Evolutionary conservation across 495 filamentous ascomycete genomes (phyloP), one percentile per base, ranked within the genome.

Genomic region (Patellaria atrata): DNA sequence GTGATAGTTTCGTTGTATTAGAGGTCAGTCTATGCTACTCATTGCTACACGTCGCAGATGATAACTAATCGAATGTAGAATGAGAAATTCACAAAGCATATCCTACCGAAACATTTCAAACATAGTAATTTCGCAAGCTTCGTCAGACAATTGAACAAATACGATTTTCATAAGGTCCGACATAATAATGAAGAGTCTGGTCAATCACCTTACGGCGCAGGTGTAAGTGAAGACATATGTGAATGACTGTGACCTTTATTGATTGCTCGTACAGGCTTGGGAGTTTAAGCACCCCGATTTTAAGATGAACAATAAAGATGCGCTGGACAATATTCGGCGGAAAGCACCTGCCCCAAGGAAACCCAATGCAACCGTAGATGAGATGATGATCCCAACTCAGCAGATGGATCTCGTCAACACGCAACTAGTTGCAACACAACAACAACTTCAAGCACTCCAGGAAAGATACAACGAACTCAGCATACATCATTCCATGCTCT

Each of bases 101-200:
- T 99, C 45, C 68, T 97, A 13, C 91, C 89, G 0, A 94, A 94
- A 53, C 89, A 99, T 54, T 96, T 96, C 67, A 99, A 96, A 61
- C 87, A 96, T 59, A 92, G 83, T 72, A 99, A 99, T 55, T 96
- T 99, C 56, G 89, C 91, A 26, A 93, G 84, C 62, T 99, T 99
- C 47, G 89, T 99, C 27, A 80, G 89, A 47, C 89, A 99, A 57
- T 63, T 99, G 30, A 99, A 99, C 64, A 99, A 99, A 55, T 99
- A 93, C 58, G 89, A 96, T 57, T 99, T 99, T 46, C 91, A 96
- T 63, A 99, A 99, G 67, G 89, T 99, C 28, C 73, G 89, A 44
- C 85, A 94, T 52, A 96, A 87, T 47, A 84, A 83, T 45, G 89
- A 97, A 52, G 89, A 94, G 49, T 86, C 68, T 48, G 82, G 82